Conservation (phyloP, 2,329 filamentous ascomycete genomes). For the Trichophyton mentagrophytes region DNA sequence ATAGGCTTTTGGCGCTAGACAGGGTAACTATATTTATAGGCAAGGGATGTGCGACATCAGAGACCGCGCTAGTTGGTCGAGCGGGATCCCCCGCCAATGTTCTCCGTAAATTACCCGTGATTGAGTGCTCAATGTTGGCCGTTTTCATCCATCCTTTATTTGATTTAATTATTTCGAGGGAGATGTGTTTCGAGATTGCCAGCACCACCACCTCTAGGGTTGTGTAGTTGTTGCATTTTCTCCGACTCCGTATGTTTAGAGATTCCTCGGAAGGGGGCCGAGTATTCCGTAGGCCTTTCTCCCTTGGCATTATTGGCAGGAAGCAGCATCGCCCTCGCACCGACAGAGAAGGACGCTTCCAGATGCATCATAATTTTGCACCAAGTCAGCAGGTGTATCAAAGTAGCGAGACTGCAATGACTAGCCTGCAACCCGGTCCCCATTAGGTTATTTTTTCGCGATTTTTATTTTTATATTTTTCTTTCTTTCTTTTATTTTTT, state of each 20-base stretch:
- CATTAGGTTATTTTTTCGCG: not conserved
- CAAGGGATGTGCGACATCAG: not conserved
- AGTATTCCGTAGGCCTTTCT: not conserved
- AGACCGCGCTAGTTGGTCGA: not conserved
- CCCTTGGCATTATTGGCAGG: not conserved
- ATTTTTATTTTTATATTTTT: not conserved
- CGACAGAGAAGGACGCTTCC: not conserved
- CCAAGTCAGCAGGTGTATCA: not conserved
- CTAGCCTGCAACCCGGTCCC: not conserved
- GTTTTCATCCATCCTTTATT: not conserved
- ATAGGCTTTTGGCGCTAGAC: conserved; percentile 1
- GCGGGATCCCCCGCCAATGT: not conserved
- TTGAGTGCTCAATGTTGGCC: not conserved
- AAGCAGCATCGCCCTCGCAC: not conserved
- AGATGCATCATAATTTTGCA: not conserved
- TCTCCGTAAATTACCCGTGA: not conserved
- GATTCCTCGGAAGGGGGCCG: not conserved
- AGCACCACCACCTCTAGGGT: not conserved
- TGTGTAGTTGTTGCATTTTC: not conserved
- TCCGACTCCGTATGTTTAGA: not conserved
- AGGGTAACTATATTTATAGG: not conserved
- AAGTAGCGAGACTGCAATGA: not conserved
- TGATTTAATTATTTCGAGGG: not conserved
- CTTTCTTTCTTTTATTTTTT: not conserved
- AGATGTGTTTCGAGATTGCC: not conserved